Evolutionary conservation across 202 grass and related monocot species (phyloP).

Genomic region (Eragrostis tef): DNA sequence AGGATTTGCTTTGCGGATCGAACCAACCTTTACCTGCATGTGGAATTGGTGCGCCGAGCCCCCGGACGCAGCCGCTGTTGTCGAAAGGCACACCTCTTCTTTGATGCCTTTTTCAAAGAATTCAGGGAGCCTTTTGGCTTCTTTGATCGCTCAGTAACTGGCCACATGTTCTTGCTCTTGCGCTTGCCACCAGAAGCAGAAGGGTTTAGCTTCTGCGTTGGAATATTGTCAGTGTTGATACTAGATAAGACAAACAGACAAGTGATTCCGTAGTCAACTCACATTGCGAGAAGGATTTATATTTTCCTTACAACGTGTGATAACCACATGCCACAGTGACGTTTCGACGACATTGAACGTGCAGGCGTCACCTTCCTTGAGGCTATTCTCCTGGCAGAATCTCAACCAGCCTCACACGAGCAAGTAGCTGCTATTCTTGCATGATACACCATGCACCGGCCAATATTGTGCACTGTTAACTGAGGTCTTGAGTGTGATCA

Average conservation of each 20-base stretch:
- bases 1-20: background rate
- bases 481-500: slow-evolving; percentile 1
- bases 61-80: slow-evolving; percentile 21
- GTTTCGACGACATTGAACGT: background rate
- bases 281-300: no score
- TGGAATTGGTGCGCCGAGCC: background rate
- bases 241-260: no score
- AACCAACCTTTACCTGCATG: background rate
- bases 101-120: background rate
- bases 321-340: background rate
- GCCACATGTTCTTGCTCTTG: no score
- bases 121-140: background rate
- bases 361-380: background rate
- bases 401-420: background rate
- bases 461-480: background rate
- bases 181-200: no score
- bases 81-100: slow-evolving; percentile 4
- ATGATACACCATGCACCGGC: background rate
- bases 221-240: no score
- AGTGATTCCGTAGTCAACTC: no score
- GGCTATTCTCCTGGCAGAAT: no score
- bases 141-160: background rate
- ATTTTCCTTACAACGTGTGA: background rate
- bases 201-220: no score
- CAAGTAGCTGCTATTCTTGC: background rate